Evolutionary conservation across 2,329 filamentous ascomycete species (phyloP), one percentile per base, ranked within the genome.

Genomic region (Cladosporium sp.): DNA sequence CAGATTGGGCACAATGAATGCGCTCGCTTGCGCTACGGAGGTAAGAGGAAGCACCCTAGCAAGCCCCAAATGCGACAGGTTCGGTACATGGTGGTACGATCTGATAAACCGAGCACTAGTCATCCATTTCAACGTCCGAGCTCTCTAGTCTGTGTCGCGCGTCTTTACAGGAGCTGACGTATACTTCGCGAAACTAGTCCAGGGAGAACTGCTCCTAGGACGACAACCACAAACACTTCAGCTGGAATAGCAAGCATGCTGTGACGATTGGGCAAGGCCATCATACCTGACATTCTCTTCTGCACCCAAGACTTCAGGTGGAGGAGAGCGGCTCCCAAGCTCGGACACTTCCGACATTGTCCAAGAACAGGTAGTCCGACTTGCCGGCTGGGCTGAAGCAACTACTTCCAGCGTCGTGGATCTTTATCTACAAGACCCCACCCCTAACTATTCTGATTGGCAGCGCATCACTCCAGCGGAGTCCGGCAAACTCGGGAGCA

Each of bases 351-450:
- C 18, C n/a, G 55, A 35, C 56, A 14, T 59, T 26, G 12, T 35
- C 56, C 56, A 59, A 59, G 56, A 59, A 40, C 23, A 28, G 29
- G 35, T 7, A 59, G 33, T 59, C 56, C 56, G 56, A 23, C 56
- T 59, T 59, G 56, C 56, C 56, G 56, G 56, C 56, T 59, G 56
- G 56, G 56, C 37, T 59, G 56, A 46, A 59, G 23, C 37, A 23
- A 16, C 56, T 46, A 59, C 56, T 16, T n/a, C 35, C 33, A 40
- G 40, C 23, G 21, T 44, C 56, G 55, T 57, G 55, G 55, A 57
- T 57, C 55, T 40, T 33, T 57, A 57, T 57, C 55, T 37, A 28
- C 33, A n/a, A 40, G 33, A 2, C 56, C 12, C 14, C 33, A 59
- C 35, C 56, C 26, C 56, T 59, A 59, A 37, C 16, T 10, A 11